These are phyloP conservation scores for Gynandropsis gynandra DNA, from an alignment of 345 rosid genomes.

Conservation along the genomic window DNA sequence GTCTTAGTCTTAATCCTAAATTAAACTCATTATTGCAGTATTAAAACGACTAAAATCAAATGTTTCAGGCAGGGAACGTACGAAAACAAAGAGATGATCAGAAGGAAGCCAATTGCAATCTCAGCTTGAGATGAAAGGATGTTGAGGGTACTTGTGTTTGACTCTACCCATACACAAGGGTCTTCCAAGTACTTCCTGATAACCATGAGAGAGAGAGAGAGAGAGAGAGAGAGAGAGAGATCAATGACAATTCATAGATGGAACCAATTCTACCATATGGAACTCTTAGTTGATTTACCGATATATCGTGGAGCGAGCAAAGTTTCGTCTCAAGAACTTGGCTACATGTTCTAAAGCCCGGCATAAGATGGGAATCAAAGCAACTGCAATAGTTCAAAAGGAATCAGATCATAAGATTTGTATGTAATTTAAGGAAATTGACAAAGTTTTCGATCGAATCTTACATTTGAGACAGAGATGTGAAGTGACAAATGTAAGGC, in stretches of 20 bases:
- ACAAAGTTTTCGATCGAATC: no score
- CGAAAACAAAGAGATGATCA: conserved; percentile 74
- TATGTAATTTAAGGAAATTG: neutral
- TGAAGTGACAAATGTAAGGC: conserved; percentile 82
- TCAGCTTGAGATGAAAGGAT: conserved; percentile 88
- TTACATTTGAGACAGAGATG: conserved; percentile 87
- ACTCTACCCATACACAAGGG: conserved; percentile 95
- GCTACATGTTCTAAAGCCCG: conserved; percentile 74
- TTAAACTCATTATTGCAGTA: no score
- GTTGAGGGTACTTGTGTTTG: conserved; percentile 73
- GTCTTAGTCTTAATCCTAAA: neutral
- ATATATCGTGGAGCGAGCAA: conserved; percentile 72
- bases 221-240: conserved; percentile 8
- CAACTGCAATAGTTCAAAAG: conserved; percentile 46
- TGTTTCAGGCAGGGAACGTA: conserved; percentile 23
- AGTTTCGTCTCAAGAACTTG: conserved; percentile 79
- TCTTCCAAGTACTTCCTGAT: conserved; percentile 76
- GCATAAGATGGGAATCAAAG: conserved; percentile 85
- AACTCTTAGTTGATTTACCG: conserved; percentile 44
- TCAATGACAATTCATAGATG: conserved; percentile 15
- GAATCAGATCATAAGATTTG: conserved; percentile 1
- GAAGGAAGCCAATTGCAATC: conserved; percentile 83
- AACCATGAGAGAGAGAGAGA: conserved; percentile 14
- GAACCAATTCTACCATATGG: no score
- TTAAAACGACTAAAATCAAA: conserved; percentile 26